Conservation (phyloP, 495 filamentous ascomycete genomes). For the Penicillium roqueforti region DNA sequence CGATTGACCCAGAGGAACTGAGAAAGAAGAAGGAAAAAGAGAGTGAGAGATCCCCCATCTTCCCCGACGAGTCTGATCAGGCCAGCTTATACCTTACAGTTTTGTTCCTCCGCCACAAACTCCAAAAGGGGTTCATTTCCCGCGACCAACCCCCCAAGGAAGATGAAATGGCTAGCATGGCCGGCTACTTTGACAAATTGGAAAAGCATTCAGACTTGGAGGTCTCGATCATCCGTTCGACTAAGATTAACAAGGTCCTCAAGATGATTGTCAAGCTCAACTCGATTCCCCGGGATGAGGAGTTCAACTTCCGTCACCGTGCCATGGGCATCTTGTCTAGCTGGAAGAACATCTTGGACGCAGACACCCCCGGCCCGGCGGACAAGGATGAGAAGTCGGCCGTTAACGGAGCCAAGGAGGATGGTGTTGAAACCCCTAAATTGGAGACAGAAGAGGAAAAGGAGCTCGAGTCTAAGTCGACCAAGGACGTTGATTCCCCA, state of each 20-base stretch:
- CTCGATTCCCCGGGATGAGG: conserved; percentile 77
- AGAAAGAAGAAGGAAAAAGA: conserved; percentile 64
- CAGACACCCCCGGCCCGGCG: conserved; percentile 40
- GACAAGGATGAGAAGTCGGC: conserved; percentile 44
- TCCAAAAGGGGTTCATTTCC: conserved; percentile 86
- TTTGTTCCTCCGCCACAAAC: conserved; percentile 79
- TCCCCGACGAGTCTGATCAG: background rate
- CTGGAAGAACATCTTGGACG: conserved; percentile 77
- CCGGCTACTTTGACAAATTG: conserved; percentile 71
- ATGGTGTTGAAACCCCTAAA: conserved; percentile 37
- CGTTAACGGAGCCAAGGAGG: conserved; percentile 52
- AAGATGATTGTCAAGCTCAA: conserved; percentile 82
- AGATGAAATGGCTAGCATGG: conserved; percentile 85
- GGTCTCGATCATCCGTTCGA: conserved; percentile 73
- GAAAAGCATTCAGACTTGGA: conserved; percentile 77
- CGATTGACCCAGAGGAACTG: conserved; percentile 55
- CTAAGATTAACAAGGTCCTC: conserved; percentile 93
- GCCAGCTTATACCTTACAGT: conserved; percentile 39
- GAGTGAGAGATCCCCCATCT: conserved; percentile 42
- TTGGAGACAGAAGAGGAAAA: conserved; percentile 44
- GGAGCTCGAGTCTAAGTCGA: conserved; percentile 35
- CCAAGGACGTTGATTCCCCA: conserved; percentile 40
- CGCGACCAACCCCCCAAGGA: conserved; percentile 75
- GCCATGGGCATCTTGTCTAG: conserved; percentile 67
- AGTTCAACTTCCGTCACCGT: conserved; percentile 78